Percentiles rank a stretch among this genome's conserved stretches.
phyloP scores from a whole-genome alignment of 2,329 filamentous ascomycete species.

The Corniculantispora saksenae region DNA sequence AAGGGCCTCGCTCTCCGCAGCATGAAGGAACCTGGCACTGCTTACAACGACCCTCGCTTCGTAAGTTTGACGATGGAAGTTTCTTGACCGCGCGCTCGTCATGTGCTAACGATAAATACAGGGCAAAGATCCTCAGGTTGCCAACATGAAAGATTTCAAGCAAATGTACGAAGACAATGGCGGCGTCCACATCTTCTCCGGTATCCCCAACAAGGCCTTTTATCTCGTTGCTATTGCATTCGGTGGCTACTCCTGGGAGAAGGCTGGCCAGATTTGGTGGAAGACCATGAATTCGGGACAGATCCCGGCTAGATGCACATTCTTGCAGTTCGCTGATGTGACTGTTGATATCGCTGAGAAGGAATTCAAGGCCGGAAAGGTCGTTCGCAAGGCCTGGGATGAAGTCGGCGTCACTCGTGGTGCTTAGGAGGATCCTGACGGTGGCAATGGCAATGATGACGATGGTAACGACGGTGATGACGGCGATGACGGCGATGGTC shows the following conservation, averaged over 20 bases:
- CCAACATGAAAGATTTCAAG: conserved; percentile 46
- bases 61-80: conserved; percentile 30
- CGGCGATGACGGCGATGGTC: not conserved
- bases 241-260: conserved; percentile 56
- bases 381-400: conserved; percentile 48
- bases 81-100: too few species aligned
- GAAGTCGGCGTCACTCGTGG: conserved; percentile 44
- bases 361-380: conserved; percentile 44
- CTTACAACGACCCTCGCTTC: conserved; percentile 54
- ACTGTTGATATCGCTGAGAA: conserved; percentile 49
- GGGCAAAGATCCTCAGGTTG: conserved; percentile 56
- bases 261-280: conserved; percentile 56
- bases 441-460: not conserved
- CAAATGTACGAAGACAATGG: conserved; percentile 47
- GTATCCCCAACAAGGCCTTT: conserved; percentile 60
- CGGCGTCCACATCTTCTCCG: conserved; percentile 57
- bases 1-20: conserved; percentile 54
- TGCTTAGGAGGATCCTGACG: conserved; percentile 17
- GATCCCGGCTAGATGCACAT: conserved; percentile 43
- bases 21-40: conserved; percentile 56
- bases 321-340: conserved; percentile 50
- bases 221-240: conserved; percentile 49
- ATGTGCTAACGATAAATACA: conserved; percentile 23
- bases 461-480: not conserved
- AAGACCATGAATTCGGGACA: conserved; percentile 46